Evolutionary conservation across 164 flowering plant species (phyloP).

Genomic region (Nelumbo lutea): DNA sequence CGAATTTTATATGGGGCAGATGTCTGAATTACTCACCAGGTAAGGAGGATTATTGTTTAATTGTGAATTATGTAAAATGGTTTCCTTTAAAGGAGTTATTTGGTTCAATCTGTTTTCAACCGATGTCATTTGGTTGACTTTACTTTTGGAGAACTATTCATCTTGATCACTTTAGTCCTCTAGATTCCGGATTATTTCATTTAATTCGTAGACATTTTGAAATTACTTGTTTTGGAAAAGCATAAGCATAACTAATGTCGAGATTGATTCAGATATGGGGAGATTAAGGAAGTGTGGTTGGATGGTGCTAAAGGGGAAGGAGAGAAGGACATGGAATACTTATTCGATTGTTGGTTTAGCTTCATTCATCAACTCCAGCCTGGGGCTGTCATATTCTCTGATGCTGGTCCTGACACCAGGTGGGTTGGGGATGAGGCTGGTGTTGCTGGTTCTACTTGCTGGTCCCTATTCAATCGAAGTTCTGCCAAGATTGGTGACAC

Average conservation of each 20-base stretch:
- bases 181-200: neutral
- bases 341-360: slow-evolving; percentile 79
- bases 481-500: slow-evolving; percentile 56
- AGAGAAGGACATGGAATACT: slow-evolving; percentile 88
- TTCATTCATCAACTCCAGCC: slow-evolving; percentile 90
- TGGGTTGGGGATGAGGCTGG: slow-evolving; percentile 97
- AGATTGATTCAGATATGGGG: slow-evolving; percentile 66
- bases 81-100: neutral
- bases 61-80: too few relatives aligned
- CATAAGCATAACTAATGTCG: slow-evolving; percentile 1
- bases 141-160: neutral
- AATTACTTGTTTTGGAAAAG: slow-evolving; percentile 1
- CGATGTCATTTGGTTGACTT: neutral
- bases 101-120: neutral
- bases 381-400: slow-evolving; percentile 80
- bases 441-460: slow-evolving; percentile 71
- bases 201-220: slow-evolving; percentile 2
- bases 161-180: neutral
- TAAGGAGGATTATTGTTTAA: slow-evolving; percentile 14
- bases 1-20: slow-evolving; percentile 80
- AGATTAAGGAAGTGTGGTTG: slow-evolving; percentile 70
- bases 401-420: slow-evolving; percentile 90
- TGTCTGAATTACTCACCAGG: slow-evolving; percentile 93
- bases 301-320: slow-evolving; percentile 96
- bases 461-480: slow-evolving; percentile 86